Conservation (phyloP, 306 rosid species). For the Pyrus bretschneideri region DNA sequence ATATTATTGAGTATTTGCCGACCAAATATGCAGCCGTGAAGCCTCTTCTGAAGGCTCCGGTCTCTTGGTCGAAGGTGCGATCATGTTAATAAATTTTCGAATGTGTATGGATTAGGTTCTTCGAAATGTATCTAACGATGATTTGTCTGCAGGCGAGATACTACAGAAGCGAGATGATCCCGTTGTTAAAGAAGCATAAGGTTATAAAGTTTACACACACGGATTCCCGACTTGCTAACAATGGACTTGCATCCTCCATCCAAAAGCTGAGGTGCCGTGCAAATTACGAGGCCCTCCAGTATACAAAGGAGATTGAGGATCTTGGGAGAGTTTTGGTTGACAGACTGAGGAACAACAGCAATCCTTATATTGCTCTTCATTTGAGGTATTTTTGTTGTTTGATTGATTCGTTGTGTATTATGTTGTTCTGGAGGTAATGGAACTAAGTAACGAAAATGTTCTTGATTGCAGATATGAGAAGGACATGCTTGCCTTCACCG, state of each 20-base stretch:
- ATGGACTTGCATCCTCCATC: conserved; percentile 71
- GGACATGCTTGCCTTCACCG: conserved; percentile 98
- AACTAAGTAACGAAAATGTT: background rate
- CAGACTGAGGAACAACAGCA: conserved; percentile 60
- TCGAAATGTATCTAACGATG: conserved; percentile 24
- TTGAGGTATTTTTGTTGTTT: conserved; percentile 47
- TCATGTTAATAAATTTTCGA: background rate
- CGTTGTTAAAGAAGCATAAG: conserved; percentile 58
- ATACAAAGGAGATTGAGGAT: conserved; percentile 69
- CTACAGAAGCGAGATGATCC: conserved; percentile 74
- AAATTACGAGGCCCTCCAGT: conserved; percentile 78
- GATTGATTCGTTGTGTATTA: background rate
- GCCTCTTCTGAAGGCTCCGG: conserved; percentile 74
- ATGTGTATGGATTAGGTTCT: background rate
- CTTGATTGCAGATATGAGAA: conserved; percentile 73
- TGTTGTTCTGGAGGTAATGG: background rate
- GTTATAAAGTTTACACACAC: conserved; percentile 73
- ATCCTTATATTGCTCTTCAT: conserved; percentile 86
- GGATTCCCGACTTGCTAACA: conserved; percentile 88
- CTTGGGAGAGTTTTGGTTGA: conserved; percentile 67
- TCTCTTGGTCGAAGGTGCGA: conserved; percentile 96
- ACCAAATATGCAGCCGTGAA: conserved; percentile 36
- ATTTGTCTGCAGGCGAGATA: conserved; percentile 75
- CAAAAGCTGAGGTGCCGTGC: conserved; percentile 89
- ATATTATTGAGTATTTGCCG: conserved; percentile 76